Conservation (phyloP, 2,329 filamentous ascomycete genomes). For the Colletotrichum theobromicola region DNA sequence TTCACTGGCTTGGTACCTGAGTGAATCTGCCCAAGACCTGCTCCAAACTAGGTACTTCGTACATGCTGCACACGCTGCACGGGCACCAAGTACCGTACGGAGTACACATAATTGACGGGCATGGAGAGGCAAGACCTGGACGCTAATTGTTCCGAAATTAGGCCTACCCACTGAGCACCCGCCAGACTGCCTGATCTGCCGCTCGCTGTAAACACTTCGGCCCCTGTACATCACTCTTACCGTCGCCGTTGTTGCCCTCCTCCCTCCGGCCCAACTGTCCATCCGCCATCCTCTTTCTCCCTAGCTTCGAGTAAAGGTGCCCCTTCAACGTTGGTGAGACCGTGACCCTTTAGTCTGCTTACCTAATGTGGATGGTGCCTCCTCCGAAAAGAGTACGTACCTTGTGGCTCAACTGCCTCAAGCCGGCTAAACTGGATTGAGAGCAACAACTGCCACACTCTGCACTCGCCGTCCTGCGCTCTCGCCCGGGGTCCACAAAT, state of each 20-base stretch:
- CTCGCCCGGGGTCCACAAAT: not conserved
- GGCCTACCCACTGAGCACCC: not conserved
- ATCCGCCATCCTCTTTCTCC: not conserved
- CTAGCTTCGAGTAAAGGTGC: not conserved
- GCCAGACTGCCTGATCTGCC: slow-evolving; percentile 1
- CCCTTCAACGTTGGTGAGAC: not conserved
- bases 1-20: not conserved
- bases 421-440: not conserved
- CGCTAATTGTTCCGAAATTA: slow-evolving; percentile 11
- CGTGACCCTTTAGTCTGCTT: not conserved
- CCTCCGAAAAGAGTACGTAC: not conserved
- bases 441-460: not conserved
- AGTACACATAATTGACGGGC: not conserved
- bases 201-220: not conserved
- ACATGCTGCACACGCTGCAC: not conserved
- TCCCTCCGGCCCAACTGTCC: not conserved
- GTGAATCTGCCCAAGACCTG: not conserved
- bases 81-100: not conserved
- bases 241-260: not conserved
- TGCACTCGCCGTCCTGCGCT: not conserved
- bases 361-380: not conserved
- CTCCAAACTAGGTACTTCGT: not conserved
- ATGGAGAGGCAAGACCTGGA: not conserved
- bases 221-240: slow-evolving; percentile 1
- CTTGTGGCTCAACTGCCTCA: not conserved